Evolutionary conservation across 225 moss, liverwort and hornwort genomes (phyloP), one percentile per base, ranked within the genome.

Genomic region (Anthoceros angustus): DNA sequence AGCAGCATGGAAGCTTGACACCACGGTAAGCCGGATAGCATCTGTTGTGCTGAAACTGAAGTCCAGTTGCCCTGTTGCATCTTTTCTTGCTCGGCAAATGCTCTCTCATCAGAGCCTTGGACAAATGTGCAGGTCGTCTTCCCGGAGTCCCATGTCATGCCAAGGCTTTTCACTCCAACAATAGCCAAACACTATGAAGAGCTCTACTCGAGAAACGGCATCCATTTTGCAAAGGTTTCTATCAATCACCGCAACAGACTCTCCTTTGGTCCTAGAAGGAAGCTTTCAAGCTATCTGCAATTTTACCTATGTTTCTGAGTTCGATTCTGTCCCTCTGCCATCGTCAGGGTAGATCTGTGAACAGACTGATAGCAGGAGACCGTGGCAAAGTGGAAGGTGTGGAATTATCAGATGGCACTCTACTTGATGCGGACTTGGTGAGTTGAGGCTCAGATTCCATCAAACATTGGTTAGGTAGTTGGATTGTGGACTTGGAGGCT

Each of bases 1-100:
- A 43, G 73, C 81, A 21, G 66, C 87, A n/a, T 88, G 87, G 78
- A 82, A 87, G 63, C 73, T 92, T 48, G 84, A 92, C 64, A 80
- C 78, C 55, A 88, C 79, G 65, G 86, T 79, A 75, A 55, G 55
- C 55, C 24, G 16, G 40, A 12, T 38, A 11, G 23, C 6, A 40
- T 12, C 10, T 5, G 20, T 24, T 43, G 50, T 38, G 12, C 68
- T 62, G 2, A 39, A 42, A 42, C 15, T 39, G 23, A 21, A 45
- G 14, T 42, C 50, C 0, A 10, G 25, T 23, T 25, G 26, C 40
- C 62, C 39, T 0, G 9, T 61, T 6, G 2, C 42, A 24, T 55
- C 39, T 5, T 38, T 40, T 63, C 9, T 64, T 68, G 78, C 67
- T 74, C 40, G 75, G 72, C 69, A 70, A 64, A 55, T 5, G 6